Base-by-base conservation (phyloP, 306 rosid genomes). In the Lithocarpus polystachyus region DNA sequence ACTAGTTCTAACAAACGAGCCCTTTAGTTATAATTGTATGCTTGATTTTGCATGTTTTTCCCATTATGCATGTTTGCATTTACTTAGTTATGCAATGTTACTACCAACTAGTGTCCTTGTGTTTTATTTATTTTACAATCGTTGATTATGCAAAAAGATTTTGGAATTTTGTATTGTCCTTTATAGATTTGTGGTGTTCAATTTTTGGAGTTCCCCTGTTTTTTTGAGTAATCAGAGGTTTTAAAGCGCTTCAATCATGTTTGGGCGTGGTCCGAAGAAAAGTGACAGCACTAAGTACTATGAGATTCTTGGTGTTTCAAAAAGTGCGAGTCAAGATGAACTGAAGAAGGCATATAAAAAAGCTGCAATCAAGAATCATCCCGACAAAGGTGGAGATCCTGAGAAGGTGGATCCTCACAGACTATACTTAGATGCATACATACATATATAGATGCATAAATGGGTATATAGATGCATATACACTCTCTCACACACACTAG, bases 381-480 rank as follows among this genome's bases (percentile, higher is more conserved):
- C 94, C 1, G 97, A 92, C 73, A 90, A 92, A 77, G 97, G 94
- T 75, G 97, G 97, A 54, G 97, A 92, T 75, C 94, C 97, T 68
- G 94, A 92, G 76, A 92, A 92, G 90, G 97, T 92, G 23, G 81
- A 74, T 52, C 33, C 23, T 75, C 62, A 29, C 60, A 79, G 40
- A 55, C 68, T 5, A 69, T 11, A 22, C 17, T n/a, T 4, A 40
- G 22, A 43, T 48, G 56, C 53, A 4, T 28, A 12, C 10, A 17
- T 20, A 2, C 4, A 57, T 35, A 35, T 6, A 35, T 35, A 45
- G 14, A 11, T 45, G 14, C 52, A 45, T 45, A 45, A 45, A 45
- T 45, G 52, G 3, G 52, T 45, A 8, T 12, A 5, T 12, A 45
- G 13, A 45, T 45, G 4, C 52, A 45, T 45, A 2, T 12, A 48